Conservation (phyloP, 2,329 filamentous ascomycete species). For the Dryadomyces quercivorus region DNA sequence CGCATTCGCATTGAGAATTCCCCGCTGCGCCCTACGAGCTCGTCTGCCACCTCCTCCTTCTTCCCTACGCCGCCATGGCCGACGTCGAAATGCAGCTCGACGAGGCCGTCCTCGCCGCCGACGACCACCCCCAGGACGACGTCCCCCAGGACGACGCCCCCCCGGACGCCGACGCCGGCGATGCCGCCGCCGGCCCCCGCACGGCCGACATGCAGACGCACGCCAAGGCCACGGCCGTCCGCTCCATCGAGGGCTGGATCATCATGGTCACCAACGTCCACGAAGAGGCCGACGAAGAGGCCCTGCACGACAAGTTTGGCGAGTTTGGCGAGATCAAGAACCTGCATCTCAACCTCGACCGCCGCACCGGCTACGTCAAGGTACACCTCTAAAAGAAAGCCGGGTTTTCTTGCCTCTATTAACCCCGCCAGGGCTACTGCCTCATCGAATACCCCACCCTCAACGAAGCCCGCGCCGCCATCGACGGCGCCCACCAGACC, state of each 20-base stretch:
- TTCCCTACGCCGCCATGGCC: constrained; percentile 12
- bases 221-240: constrained; percentile 65
- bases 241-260: constrained; percentile 85
- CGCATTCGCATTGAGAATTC: no score
- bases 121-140: constrained; percentile 26
- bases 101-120: neutral
- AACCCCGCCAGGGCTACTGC: constrained; percentile 60
- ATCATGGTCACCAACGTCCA: constrained; percentile 78
- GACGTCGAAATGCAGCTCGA: constrained; percentile 25
- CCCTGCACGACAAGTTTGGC: constrained; percentile 67
- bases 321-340: constrained; percentile 85
- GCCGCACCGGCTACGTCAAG: constrained; percentile 79
- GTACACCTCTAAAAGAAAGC: no score
- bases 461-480: constrained; percentile 67
- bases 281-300: constrained; percentile 77
- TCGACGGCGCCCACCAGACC: constrained; percentile 64
- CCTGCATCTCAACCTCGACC: constrained; percentile 69
- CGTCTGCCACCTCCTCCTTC: no score
- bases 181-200: constrained; percentile 12
- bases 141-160: neutral
- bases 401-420: no score
- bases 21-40: no score
- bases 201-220: constrained; percentile 55
- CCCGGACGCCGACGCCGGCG: neutral
- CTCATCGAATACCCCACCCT: constrained; percentile 75